Conservation (phyloP, 2,329 filamentous ascomycete genomes). For the Botrytis byssoidea region DNA sequence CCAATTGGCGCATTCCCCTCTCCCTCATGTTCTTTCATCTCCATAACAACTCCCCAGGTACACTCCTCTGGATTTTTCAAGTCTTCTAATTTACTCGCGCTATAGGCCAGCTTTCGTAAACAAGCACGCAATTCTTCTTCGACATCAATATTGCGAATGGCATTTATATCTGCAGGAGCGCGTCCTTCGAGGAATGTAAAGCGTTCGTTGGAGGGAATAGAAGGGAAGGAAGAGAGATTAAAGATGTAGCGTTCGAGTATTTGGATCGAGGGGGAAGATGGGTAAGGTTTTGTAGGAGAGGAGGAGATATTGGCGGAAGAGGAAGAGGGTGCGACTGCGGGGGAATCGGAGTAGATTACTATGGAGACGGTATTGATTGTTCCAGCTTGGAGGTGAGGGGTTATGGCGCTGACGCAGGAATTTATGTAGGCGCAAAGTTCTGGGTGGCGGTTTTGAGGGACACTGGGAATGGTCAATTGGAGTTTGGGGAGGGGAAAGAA, state of each 20-base stretch:
- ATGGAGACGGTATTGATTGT: slow-evolving; percentile 33
- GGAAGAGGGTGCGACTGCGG: neutral
- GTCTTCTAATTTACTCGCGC: slow-evolving; percentile 54
- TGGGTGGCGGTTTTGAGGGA: slow-evolving; percentile 68
- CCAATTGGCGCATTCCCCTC: slow-evolving; percentile 51
- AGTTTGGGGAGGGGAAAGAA: neutral
- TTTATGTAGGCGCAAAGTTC: slow-evolving; percentile 53
- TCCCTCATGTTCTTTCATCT: slow-evolving; percentile 59
- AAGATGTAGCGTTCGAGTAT: slow-evolving; percentile 46
- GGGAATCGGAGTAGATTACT: slow-evolving; percentile 36
- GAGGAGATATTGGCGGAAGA: neutral
- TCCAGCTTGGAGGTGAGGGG: slow-evolving; percentile 9
- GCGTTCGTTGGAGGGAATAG: slow-evolving; percentile 38
- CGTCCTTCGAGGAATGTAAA: slow-evolving; percentile 40
- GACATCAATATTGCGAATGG: slow-evolving; percentile 57
- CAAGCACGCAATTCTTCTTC: slow-evolving; percentile 71
- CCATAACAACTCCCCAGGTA: slow-evolving; percentile 74
- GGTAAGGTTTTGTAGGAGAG: slow-evolving; percentile 39
- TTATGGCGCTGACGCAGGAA: slow-evolving; percentile 4
- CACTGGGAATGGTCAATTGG: slow-evolving; percentile 31
- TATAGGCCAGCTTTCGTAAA: slow-evolving; percentile 60
- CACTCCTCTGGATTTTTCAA: slow-evolving; percentile 58
- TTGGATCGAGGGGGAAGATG: slow-evolving; percentile 12
- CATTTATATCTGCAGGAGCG: slow-evolving; percentile 17
- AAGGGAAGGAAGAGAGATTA: slow-evolving; percentile 43